Conservation (phyloP, 257 asterid genomes). For the Anisodus tanguticus region DNA sequence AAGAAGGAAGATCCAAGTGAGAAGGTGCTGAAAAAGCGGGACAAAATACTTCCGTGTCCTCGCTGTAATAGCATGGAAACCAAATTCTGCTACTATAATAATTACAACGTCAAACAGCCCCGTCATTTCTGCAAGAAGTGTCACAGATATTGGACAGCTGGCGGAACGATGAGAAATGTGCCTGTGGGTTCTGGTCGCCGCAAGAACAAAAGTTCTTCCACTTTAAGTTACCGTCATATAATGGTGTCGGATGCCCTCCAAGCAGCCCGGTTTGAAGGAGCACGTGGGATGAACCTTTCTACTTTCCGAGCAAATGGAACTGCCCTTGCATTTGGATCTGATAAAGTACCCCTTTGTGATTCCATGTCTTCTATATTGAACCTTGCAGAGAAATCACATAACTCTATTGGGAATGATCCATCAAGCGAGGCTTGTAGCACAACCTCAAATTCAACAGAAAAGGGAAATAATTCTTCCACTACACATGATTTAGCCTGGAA, state of each 20-base stretch:
- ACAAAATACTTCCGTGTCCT: constrained; percentile 75
- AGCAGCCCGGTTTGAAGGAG: constrained; percentile 31
- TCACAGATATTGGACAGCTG: constrained; percentile 88
- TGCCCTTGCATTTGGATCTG: constrained; percentile 49
- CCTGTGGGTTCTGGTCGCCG: constrained; percentile 88
- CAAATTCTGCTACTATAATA: constrained; percentile 86
- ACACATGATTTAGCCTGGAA: constrained; percentile 34
- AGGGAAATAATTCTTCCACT: constrained; percentile 27
- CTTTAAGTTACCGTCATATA: constrained; percentile 42
- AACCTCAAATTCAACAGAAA: constrained; percentile 32
- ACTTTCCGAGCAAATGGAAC: constrained; percentile 42
- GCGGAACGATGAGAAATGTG: constrained; percentile 81
- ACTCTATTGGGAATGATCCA: constrained; percentile 29
- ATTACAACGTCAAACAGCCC: constrained; percentile 83
- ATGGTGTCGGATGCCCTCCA: constrained; percentile 48
- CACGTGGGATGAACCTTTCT: constrained; percentile 37
- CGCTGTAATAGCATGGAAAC: constrained; percentile 84
- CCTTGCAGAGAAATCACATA: constrained; percentile 39
- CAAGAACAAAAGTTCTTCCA: constrained; percentile 49
- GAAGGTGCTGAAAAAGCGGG: constrained; percentile 64
- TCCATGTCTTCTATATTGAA: not conserved
- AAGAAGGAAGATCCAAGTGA: constrained; percentile 40
- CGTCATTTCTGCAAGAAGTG: constrained; percentile 79
- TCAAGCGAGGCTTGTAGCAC: constrained; percentile 36
- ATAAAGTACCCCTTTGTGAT: constrained; percentile 30